Evolutionary conservation across 306 rosid genomes (phyloP).

Genomic region (Cucurbita ficifolia): DNA sequence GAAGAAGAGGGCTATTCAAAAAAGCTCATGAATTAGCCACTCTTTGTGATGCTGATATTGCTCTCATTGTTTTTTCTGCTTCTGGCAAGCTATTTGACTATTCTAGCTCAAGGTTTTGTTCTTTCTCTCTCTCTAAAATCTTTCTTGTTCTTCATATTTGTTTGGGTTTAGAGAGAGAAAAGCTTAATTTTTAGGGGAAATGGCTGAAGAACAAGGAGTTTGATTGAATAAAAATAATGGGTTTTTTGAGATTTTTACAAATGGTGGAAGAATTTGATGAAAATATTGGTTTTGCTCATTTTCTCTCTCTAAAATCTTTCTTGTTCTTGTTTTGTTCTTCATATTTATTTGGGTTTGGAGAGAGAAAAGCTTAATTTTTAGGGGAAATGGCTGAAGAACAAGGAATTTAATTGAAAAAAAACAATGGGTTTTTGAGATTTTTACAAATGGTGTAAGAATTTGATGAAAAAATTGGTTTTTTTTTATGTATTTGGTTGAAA

Average conservation of each 20-base stretch:
- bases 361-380: neutral
- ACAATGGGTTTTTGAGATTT: too few species aligned
- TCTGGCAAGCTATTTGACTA: conserved; percentile 5
- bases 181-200: neutral
- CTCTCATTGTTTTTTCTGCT: conserved; percentile 10
- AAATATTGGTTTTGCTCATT: too few species aligned
- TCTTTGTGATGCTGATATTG: conserved; percentile 7
- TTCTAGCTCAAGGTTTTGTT: neutral
- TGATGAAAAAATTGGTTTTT: neutral
- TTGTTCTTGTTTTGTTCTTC: neutral
- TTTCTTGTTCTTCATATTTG: neutral
- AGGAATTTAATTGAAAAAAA: too few species aligned
- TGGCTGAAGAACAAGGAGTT: neutral
- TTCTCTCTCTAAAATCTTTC: neutral
- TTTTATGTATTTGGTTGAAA: neutral
- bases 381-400: neutral
- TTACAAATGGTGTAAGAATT: neutral
- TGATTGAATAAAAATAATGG: neutral
- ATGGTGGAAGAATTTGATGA: too few species aligned
- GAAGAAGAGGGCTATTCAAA: conserved; percentile 1
- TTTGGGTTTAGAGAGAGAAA: neutral
- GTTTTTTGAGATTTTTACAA: neutral
- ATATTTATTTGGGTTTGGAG: neutral
- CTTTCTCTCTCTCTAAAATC: neutral
- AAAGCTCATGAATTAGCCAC: conserved; percentile 2